phyloP scores from a whole-genome alignment of 2,329 filamentous ascomycete species.

The Botrytis squamosa region DNA sequence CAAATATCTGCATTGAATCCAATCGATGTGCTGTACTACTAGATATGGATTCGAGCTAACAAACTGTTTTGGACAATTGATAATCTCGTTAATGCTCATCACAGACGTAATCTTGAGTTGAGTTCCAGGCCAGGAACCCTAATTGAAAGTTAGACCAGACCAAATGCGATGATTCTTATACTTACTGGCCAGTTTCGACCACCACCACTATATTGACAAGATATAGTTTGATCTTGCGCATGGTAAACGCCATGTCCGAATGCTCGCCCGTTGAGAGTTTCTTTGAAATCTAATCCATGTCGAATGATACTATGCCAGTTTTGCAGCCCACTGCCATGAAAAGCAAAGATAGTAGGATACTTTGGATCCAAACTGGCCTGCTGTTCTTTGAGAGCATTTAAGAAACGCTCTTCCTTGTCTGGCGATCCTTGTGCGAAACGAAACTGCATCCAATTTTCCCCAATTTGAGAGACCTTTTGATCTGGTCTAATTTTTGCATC shows the following conservation, averaged over 20 bases:
- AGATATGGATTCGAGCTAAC: constrained; percentile 56
- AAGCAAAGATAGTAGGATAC: constrained; percentile 76
- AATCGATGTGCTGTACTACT: constrained; percentile 73
- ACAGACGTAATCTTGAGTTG: constrained; percentile 57
- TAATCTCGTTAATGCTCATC: constrained; percentile 79
- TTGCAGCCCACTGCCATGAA: constrained; percentile 72
- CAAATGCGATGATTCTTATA: neutral
- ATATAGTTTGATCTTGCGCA: constrained; percentile 57
- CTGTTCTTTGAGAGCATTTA: constrained; percentile 56
- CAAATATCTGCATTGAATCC: constrained; percentile 88
- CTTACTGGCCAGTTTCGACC: constrained; percentile 21
- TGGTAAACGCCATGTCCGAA: constrained; percentile 84
- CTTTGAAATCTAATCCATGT: constrained; percentile 72
- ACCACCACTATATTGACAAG: constrained; percentile 38
- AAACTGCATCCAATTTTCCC: constrained; percentile 70
- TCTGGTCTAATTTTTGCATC: constrained; percentile 33
- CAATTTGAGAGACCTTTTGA: constrained; percentile 58
- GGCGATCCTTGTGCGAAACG: constrained; percentile 84
- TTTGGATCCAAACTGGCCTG: constrained; percentile 38
- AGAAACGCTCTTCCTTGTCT: constrained; percentile 78
- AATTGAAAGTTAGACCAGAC: constrained; percentile 19
- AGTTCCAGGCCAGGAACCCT: constrained; percentile 63
- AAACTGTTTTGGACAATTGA: constrained; percentile 69
- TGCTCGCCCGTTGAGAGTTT: constrained; percentile 62
- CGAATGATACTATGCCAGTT: constrained; percentile 94